These are phyloP conservation scores for Arabis hirsuta DNA, from an alignment of 345 rosid species.

Conservation along the genomic window DNA sequence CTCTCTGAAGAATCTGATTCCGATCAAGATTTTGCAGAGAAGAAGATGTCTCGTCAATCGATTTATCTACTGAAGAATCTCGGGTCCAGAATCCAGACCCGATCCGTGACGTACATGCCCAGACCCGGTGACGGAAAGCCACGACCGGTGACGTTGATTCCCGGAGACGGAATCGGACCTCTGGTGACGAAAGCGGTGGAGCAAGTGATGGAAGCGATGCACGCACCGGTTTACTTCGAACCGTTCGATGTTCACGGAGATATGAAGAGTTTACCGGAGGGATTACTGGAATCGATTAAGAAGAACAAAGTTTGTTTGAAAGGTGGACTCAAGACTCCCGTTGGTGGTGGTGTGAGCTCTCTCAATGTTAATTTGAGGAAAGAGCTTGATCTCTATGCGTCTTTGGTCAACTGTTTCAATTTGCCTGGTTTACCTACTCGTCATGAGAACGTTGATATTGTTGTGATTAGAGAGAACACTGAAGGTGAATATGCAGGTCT, in stretches of 20 bases:
- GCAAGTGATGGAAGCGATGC: conserved; percentile 95
- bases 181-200: conserved; percentile 89
- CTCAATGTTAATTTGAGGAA: conserved; percentile 74
- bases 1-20: conserved; percentile 40
- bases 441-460: conserved; percentile 87
- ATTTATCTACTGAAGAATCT: conserved; percentile 56
- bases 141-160: conserved; percentile 78
- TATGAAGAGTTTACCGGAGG: conserved; percentile 78
- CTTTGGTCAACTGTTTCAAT: conserved; percentile 88
- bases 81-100: conserved; percentile 42
- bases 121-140: conserved; percentile 95
- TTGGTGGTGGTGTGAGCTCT: conserved; percentile 94
- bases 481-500: conserved; percentile 97
- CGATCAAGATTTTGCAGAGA: conserved; percentile 27
- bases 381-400: conserved; percentile 92
- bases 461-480: conserved; percentile 93
- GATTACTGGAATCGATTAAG: conserved; percentile 92
- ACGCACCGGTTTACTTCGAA: conserved; percentile 92
- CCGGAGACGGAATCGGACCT: conserved; percentile 96
- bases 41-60: conserved; percentile 69
- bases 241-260: conserved; percentile 81
- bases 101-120: conserved; percentile 98
- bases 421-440: conserved; percentile 84
- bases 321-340: conserved; percentile 81
- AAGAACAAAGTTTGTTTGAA: conserved; percentile 96